Percentiles rank a stretch among this genome's conserved stretches.
Evolutionary conservation across 768 basidiomycete species (phyloP).

Genomic region (Solioccasus polychromus): DNA sequence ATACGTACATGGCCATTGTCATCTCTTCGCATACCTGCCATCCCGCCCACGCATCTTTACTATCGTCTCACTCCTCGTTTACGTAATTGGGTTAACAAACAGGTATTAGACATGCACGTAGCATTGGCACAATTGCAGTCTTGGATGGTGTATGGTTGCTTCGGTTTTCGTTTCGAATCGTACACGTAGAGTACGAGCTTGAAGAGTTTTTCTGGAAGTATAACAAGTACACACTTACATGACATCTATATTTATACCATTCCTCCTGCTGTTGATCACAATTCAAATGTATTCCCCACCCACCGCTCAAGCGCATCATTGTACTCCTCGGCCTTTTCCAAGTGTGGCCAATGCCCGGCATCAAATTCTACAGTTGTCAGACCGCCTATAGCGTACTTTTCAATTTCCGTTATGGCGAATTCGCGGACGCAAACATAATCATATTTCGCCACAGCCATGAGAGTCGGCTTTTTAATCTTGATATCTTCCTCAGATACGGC

Average conservation of each 20-base stretch:
- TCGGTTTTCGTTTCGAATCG: too few relatives aligned
- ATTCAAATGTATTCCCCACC: slow-evolving; percentile 20
- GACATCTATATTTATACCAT: slow-evolving; percentile 5
- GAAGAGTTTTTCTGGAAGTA: not conserved
- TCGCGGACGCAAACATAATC: slow-evolving; percentile 34
- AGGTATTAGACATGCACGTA: slow-evolving; percentile 35
- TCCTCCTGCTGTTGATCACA: slow-evolving; percentile 1
- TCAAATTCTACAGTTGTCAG: slow-evolving; percentile 34
- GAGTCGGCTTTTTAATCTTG: slow-evolving; percentile 35
- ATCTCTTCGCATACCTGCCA: slow-evolving; percentile 8
- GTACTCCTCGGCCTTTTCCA: slow-evolving; percentile 34
- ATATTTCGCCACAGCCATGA: slow-evolving; percentile 34
- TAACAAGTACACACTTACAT: not conserved
- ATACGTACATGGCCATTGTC: slow-evolving; percentile 6
- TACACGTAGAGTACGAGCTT: not conserved
- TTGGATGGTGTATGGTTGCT: too few relatives aligned
- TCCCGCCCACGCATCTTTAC: not conserved
- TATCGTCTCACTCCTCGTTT: too few relatives aligned
- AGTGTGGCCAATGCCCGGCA: slow-evolving; percentile 37
- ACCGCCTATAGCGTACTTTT: slow-evolving; percentile 27
- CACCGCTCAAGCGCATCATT: slow-evolving; percentile 37
- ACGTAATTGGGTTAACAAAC: too few relatives aligned
- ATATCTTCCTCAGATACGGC: slow-evolving; percentile 24
- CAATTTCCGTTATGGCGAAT: slow-evolving; percentile 21
- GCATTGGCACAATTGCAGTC: too few relatives aligned